A percentile compares a stretch with the other conserved stretches of the same genome.
Evolutionary conservation across 2,329 filamentous ascomycete genomes (phyloP).

Genomic region (Venturia aucupariae): DNA sequence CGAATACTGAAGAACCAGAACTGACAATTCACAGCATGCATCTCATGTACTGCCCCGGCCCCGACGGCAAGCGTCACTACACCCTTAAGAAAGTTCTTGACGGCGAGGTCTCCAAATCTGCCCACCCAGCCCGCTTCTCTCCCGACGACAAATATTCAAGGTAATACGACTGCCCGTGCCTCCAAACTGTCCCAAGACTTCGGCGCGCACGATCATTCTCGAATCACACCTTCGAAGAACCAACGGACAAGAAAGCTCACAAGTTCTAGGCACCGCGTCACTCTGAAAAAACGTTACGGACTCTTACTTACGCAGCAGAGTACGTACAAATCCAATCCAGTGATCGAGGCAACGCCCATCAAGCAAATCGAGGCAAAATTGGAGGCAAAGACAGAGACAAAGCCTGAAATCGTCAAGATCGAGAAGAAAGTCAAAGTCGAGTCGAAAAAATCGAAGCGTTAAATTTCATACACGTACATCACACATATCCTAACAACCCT

Average conservation of each 20-base stretch:
- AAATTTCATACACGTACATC: background rate
- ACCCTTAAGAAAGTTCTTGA: conserved; percentile 82
- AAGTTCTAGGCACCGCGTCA: conserved; percentile 67
- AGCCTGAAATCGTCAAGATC: background rate
- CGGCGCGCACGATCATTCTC: background rate
- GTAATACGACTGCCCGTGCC: conserved; percentile 27
- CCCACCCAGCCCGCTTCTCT: conserved; percentile 91
- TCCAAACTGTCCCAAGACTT: background rate
- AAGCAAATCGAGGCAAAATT: background rate
- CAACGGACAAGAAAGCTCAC: background rate
- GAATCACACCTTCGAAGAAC: background rate
- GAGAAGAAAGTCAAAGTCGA: conserved; percentile 4
- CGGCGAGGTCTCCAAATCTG: conserved; percentile 86
- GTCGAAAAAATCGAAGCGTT: background rate
- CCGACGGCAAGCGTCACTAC: conserved; percentile 79
- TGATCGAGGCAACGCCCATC: background rate
- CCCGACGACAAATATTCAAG: conserved; percentile 97
- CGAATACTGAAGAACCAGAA: conserved; percentile 17
- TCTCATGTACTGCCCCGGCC: conserved; percentile 80
- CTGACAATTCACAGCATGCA: conserved; percentile 41
- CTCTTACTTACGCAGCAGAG: conserved; percentile 65
- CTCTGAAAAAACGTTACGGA: conserved; percentile 86
- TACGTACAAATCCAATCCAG: background rate
- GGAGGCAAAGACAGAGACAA: background rate
- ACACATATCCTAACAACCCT: background rate